Evolutionary conservation across 208 protist species (phyloP).

Genomic region (Acanthamoeba royreba): DNA sequence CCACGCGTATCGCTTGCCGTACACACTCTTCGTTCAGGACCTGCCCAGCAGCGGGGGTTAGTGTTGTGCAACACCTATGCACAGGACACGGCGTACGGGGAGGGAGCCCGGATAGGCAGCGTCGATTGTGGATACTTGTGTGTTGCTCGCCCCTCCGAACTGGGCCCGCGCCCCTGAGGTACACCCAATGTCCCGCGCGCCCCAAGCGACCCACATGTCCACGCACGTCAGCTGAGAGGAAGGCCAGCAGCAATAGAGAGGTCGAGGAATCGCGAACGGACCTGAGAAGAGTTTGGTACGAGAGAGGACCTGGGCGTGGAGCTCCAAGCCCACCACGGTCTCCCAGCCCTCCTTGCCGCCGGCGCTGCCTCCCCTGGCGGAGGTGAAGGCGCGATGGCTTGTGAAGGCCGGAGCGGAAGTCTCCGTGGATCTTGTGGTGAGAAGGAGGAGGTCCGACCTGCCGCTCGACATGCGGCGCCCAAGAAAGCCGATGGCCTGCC

Average conservation of each 20-base stretch:
- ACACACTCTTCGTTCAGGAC: slow-evolving; percentile 64
- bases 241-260: neutral
- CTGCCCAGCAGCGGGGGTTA: neutral
- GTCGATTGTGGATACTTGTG: slow-evolving; percentile 66
- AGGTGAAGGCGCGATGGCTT: neutral
- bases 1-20: slow-evolving; percentile 61
- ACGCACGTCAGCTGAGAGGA: neutral
- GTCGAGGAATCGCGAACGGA: neutral
- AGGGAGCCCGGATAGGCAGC: slow-evolving; percentile 72
- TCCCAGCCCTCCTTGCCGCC: slow-evolving; percentile 40
- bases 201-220: neutral
- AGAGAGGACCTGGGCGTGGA: slow-evolving; percentile 76
- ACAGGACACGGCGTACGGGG: slow-evolving; percentile 42
- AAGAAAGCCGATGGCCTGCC: too few relatives aligned
- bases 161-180: neutral
- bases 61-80: too few relatives aligned
- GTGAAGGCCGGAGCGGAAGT: too few relatives aligned
- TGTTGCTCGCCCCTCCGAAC: slow-evolving; percentile 59
- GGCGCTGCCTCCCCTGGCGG: neutral
- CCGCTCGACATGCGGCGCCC: too few relatives aligned
- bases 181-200: too few relatives aligned
- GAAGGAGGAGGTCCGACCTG: too few relatives aligned
- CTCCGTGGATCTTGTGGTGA: too few relatives aligned
- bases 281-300: slow-evolving; percentile 55
- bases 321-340: slow-evolving; percentile 73